Base-by-base conservation (phyloP, 73 alveolate genomes). In the Uronychia setigera region DNA sequence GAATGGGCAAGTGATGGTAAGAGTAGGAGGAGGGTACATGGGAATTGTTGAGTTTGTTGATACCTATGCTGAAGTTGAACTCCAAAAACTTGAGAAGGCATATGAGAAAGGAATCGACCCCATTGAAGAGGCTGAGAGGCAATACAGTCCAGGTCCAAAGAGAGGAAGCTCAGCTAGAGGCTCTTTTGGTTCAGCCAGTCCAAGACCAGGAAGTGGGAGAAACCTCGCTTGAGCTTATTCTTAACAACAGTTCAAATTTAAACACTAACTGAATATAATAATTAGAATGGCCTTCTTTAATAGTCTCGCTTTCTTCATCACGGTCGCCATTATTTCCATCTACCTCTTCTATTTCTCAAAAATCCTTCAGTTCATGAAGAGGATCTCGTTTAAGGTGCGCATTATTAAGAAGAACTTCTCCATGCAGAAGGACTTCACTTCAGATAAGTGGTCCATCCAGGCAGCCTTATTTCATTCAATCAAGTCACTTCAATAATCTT, bases 31-130 rank as follows among this genome's bases (percentile, higher is more conserved):
- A 29, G 93, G 92, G 46, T 80, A 57, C 74, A 82, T 87, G 96
- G 90, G 86, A 32, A 81, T 91, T 33, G 96, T 83, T 34, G 96
- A 91, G 80, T 91, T 91, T 83, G 58, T 91, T 1, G 80, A 77
- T 26, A 78, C 89, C 31, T 91, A 91, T 58, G 89, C 89, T 32
- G 92, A 86, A 29, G 58, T 74, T 32, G 96, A 91, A 32, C 87
- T 91, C 0, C 57, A 35, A 46, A 82, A 78, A 5, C 86, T 80
- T 1, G 86, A 80, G 58, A 80, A 80, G 31, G 74, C 32, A 30
- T 1, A 30, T n/a, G 60, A 32, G 34, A 78, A 78, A 33, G 84
- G 67, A 46, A 46, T 46, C 67, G 67, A 46, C 67, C 67, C 67
- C n/a, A 46, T 46, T 19, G 67, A 46, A 46, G 67, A 46, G 67